phyloP scores from a whole-genome alignment of 2,329 filamentous ascomycete genomes.

The Metarhizium album region DNA sequence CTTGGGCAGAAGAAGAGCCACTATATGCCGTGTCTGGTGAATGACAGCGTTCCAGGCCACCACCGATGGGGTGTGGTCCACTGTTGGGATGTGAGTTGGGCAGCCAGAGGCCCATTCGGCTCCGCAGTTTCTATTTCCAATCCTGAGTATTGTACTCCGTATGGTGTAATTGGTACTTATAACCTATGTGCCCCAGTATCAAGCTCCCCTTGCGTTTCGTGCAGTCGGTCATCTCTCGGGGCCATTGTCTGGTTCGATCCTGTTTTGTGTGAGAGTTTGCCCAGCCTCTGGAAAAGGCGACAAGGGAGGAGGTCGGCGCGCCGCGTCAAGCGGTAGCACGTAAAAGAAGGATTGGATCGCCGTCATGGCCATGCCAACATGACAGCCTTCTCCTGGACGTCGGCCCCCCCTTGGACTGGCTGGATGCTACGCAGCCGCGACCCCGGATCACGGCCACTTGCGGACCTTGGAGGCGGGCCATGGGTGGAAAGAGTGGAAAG shows the following conservation, averaged over 20 bases:
- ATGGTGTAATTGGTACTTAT: neutral
- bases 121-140: neutral
- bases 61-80: neutral
- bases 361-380: neutral
- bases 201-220: neutral
- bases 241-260: neutral
- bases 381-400: neutral
- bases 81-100: neutral
- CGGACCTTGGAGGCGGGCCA: neutral
- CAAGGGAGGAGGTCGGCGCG: neutral
- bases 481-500: neutral
- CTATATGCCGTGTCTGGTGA: neutral
- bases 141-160: neutral
- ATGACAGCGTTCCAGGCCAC: neutral
- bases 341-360: conserved; percentile 2
- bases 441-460: neutral
- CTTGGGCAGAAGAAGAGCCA: neutral
- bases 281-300: neutral
- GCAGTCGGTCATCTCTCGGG: neutral
- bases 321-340: neutral
- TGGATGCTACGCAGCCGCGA: neutral
- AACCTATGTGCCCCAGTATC: neutral
- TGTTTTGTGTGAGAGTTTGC: neutral
- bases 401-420: neutral
- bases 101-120: neutral